Conservation (phyloP, 2,329 filamentous ascomycete species). For the Akanthomyces lecanii region DNA sequence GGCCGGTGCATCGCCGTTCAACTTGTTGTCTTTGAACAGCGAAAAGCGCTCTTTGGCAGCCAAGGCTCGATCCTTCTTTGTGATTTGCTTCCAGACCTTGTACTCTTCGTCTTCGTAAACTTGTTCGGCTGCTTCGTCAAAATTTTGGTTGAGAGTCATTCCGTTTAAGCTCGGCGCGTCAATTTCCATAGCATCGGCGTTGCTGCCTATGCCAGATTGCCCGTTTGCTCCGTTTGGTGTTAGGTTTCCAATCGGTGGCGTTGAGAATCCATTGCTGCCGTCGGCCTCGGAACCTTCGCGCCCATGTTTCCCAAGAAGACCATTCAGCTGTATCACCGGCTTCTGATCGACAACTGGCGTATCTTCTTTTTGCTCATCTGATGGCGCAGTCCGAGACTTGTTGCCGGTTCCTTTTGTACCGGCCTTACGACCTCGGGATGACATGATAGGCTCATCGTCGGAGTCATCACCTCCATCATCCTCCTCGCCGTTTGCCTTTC, state of each 20-base stretch:
- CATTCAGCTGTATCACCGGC: conserved; percentile 64
- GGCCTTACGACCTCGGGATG: conserved; percentile 86
- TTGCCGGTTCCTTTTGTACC: conserved; percentile 66
- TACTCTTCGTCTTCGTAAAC: conserved; percentile 89
- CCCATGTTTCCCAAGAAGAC: conserved; percentile 53
- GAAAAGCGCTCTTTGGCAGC: conserved; percentile 81
- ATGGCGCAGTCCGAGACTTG: conserved; percentile 69
- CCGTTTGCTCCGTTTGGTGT: conserved; percentile 73
- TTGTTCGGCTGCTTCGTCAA: conserved; percentile 67
- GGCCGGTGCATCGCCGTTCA: conserved; percentile 85
- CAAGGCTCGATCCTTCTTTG: conserved; percentile 87
- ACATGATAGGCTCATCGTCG: conserved; percentile 98
- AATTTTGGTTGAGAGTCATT: conserved; percentile 57
- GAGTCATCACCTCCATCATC: conserved; percentile 84
- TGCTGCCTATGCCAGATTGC: conserved; percentile 62
- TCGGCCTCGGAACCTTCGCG: conserved; percentile 78
- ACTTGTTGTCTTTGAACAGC: conserved; percentile 77
- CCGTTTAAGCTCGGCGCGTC: conserved; percentile 71
- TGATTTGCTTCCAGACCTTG: conserved; percentile 98
- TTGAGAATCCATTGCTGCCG: conserved; percentile 80
- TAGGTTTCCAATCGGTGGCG: conserved; percentile 68
- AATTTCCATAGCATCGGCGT: conserved; percentile 81
- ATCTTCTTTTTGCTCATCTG: conserved; percentile 65
- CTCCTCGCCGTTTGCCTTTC: conserved; percentile 80
- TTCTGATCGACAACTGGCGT: conserved; percentile 75